Conservation (phyloP, 257 asterid species). For the Cinchona pubescens region DNA sequence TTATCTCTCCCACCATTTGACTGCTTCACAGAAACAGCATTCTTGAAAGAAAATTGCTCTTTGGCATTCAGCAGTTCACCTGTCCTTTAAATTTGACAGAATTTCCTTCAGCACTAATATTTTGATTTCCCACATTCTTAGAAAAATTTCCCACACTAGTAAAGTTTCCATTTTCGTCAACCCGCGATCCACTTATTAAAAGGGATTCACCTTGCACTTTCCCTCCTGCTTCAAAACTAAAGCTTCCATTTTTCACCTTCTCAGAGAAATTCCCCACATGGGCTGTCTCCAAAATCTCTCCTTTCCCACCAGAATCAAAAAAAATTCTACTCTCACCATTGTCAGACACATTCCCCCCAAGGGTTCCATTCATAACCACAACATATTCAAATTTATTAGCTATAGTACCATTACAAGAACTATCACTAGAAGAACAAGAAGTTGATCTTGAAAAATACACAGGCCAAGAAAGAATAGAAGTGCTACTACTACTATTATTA, state of each 20-base stretch:
- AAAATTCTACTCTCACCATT: conserved; percentile 26
- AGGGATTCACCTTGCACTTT: conserved; percentile 19
- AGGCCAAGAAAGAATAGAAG: conserved; percentile 40
- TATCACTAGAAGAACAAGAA: conserved; percentile 18
- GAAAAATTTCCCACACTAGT: conserved; percentile 26
- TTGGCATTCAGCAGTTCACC: background rate
- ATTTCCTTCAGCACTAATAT: conserved; percentile 17
- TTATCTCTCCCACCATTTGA: conserved; percentile 16
- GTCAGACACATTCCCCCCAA: conserved; percentile 20
- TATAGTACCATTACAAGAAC: conserved; percentile 19
- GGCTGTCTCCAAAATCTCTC: conserved; percentile 26
- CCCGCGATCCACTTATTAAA: conserved; percentile 21
- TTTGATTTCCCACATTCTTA: conserved; percentile 24
- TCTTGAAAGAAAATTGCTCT: conserved; percentile 10
- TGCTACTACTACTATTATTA: conserved; percentile 21
- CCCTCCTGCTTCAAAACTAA: conserved; percentile 26
- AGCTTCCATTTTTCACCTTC: conserved; percentile 23
- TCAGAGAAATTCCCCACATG: conserved; percentile 33
- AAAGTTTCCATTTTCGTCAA: conserved; percentile 21
- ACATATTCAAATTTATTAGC: conserved; percentile 15
- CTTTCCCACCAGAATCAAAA: conserved; percentile 28
- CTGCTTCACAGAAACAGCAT: conserved; percentile 11
- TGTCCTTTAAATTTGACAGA: background rate
- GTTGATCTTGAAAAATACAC: conserved; percentile 26
- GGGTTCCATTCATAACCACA: conserved; percentile 28